Conservation (phyloP, 495 filamentous ascomycete genomes). For the Podospora sp. region DNA sequence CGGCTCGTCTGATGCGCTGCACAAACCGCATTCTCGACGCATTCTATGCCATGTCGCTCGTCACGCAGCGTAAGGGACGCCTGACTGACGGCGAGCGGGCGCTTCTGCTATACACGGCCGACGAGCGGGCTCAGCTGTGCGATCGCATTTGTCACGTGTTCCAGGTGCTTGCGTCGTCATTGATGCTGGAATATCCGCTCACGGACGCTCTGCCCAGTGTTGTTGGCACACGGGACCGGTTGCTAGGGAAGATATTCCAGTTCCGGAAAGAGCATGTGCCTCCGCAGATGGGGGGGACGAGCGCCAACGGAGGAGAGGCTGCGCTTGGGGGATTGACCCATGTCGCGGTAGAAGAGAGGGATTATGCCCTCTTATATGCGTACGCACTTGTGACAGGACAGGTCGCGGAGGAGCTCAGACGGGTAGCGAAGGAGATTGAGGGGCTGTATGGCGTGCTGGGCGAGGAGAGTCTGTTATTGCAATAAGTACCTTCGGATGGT, state of each 20-base stretch:
- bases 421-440: constrained; percentile 68
- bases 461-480: constrained; percentile 72
- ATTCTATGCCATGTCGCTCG: constrained; percentile 93
- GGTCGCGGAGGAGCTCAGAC: constrained; percentile 67
- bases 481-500: constrained; percentile 38
- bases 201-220: constrained; percentile 85
- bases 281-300: constrained; percentile 18
- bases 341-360: constrained; percentile 48
- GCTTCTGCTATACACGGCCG: constrained; percentile 74
- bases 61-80: constrained; percentile 78
- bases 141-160: constrained; percentile 90
- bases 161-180: constrained; percentile 85
- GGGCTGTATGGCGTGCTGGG: constrained; percentile 74
- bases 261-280: constrained; percentile 69
- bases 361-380: constrained; percentile 58
- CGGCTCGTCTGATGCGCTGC: constrained; percentile 71
- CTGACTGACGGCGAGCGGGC: constrained; percentile 78
- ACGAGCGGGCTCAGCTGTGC: constrained; percentile 78
- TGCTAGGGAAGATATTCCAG: constrained; percentile 87
- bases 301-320: background rate
- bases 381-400: constrained; percentile 68
- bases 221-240: constrained; percentile 73
- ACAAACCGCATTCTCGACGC: constrained; percentile 85
- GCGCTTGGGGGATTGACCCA: constrained; percentile 26
- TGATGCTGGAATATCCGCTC: constrained; percentile 91